These are phyloP conservation scores for Candida glucosophila DNA, from an alignment of 1,139 yeast species.

Conservation along the genomic window DNA sequence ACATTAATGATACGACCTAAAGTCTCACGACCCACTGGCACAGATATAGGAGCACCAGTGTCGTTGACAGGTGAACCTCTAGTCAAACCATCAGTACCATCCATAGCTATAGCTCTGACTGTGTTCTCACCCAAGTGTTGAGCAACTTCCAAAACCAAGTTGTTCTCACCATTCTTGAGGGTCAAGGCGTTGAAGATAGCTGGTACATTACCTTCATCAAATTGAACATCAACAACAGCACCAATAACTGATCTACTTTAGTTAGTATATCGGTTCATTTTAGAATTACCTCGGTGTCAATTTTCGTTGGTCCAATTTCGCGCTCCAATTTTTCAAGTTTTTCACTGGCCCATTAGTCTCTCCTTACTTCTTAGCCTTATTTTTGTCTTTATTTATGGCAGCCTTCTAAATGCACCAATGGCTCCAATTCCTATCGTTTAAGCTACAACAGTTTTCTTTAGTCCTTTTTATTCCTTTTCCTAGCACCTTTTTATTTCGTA, in stretches of 20 bases:
- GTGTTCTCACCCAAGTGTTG: constrained; percentile 99
- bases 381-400: no score
- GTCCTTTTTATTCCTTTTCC: no score
- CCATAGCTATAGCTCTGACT: constrained; percentile 99
- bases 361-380: no score
- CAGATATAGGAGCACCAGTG: constrained; percentile 98
- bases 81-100: constrained; percentile 99
- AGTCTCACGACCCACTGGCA: constrained; percentile 98
- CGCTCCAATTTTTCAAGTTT: no score
- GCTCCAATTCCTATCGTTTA: no score
- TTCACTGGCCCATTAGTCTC: no score
- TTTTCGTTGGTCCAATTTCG: no score
- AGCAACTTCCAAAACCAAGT: constrained; percentile 93
- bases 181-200: constrained; percentile 95
- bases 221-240: constrained; percentile 99
- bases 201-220: constrained; percentile 95
- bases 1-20: constrained; percentile 98
- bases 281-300: no score
- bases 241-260: constrained; percentile 91
- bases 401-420: no score
- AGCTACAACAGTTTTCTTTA: no score
- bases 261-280: no score
- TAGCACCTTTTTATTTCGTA: no score
- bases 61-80: constrained; percentile 91
- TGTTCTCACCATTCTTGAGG: constrained; percentile 60